phyloP scores from a whole-genome alignment of 179 eudicot species.

The Carnegiea gigantea region DNA sequence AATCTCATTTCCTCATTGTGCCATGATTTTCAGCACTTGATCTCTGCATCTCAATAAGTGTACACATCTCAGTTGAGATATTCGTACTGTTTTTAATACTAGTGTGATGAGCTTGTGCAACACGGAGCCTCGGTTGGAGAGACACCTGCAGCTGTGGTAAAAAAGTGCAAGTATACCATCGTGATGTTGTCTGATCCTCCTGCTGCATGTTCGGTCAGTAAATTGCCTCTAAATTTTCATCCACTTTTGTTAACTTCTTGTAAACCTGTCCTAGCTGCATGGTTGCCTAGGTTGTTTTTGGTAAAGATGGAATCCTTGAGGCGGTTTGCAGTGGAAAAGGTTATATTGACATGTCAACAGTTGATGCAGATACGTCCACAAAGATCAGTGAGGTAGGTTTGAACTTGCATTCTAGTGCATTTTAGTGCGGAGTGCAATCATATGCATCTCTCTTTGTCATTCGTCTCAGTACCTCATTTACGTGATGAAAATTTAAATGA shows the following conservation, averaged over 20 bases:
- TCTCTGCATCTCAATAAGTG: background rate
- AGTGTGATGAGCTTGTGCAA: slow-evolving; percentile 91
- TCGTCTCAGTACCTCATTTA: background rate
- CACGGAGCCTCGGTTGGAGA: slow-evolving; percentile 91
- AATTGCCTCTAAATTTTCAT: slow-evolving; percentile 3
- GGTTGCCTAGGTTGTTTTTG: slow-evolving; percentile 70
- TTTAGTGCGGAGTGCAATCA: background rate
- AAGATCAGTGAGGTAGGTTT: slow-evolving; percentile 96
- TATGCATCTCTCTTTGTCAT: background rate
- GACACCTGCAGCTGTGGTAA: slow-evolving; percentile 83
- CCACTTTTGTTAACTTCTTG: background rate
- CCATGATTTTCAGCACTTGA: background rate
- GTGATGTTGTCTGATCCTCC: slow-evolving; percentile 95
- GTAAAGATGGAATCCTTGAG: slow-evolving; percentile 77
- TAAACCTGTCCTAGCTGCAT: slow-evolving; percentile 6
- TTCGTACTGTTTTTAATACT: slow-evolving; percentile 17
- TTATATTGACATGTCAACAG: slow-evolving; percentile 98
- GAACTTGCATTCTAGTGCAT: background rate
- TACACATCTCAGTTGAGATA: background rate
- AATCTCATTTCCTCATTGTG: background rate
- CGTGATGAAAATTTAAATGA: slow-evolving; percentile 5
- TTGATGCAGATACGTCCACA: slow-evolving; percentile 85
- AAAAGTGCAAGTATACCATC: slow-evolving; percentile 91
- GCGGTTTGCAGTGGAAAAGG: slow-evolving; percentile 71
- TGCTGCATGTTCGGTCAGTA: slow-evolving; percentile 86